phyloP scores from a whole-genome alignment of 2,329 filamentous ascomycete species.

The Aspergillus pseudotamarii region DNA sequence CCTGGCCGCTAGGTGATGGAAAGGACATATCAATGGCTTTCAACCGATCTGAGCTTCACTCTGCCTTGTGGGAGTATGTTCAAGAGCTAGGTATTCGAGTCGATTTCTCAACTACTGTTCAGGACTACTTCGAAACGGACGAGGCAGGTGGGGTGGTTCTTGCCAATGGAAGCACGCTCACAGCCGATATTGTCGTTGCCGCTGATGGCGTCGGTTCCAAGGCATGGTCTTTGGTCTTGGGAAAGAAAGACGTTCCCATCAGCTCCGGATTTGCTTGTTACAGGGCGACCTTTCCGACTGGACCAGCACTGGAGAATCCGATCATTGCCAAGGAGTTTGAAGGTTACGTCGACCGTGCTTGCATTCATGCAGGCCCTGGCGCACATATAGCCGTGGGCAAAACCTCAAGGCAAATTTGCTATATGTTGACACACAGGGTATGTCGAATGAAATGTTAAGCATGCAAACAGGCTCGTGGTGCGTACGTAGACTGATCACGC shows the following conservation, averaged over 20 bases:
- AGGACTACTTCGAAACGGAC: constrained; percentile 4
- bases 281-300: constrained; percentile 4
- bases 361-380: background rate
- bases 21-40: background rate
- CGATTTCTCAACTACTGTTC: background rate
- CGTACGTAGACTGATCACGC: background rate
- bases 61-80: constrained; percentile 4
- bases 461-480: no score
- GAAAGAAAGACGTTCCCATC: constrained; percentile 1
- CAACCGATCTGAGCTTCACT: constrained; percentile 7
- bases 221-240: constrained; percentile 6
- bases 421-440: constrained; percentile 9
- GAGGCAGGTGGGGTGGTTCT: background rate
- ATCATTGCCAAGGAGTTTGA: constrained; percentile 7
- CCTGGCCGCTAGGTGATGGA: background rate
- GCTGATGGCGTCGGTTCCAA: constrained; percentile 10
- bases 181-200: constrained; percentile 9
- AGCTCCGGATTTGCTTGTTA: constrained; percentile 10
- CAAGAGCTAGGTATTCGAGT: background rate
- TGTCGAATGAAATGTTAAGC: background rate
- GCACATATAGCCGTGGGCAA: constrained; percentile 5
- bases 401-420: background rate
- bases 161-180: background rate
- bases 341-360: background rate
- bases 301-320: constrained; percentile 1